Conservation (phyloP, 305 asterid species). For the Fraxinus latifolia region DNA sequence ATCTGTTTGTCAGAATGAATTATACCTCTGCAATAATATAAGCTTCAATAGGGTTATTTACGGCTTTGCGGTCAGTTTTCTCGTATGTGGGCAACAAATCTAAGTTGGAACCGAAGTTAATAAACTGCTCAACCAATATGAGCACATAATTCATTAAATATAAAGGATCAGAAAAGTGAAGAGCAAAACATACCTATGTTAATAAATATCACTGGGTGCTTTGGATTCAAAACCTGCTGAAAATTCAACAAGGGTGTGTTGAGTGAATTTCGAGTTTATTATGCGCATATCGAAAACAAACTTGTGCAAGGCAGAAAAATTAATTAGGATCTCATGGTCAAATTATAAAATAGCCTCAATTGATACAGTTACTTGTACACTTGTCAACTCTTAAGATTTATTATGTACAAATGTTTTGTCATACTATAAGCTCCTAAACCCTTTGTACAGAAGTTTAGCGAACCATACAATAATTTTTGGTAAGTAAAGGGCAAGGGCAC, state of each 20-base stretch:
- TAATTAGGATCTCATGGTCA: not conserved
- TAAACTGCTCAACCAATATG: conserved; percentile 12
- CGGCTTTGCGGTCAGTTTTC: conserved; percentile 51
- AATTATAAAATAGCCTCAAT: not conserved
- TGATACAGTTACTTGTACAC: not conserved
- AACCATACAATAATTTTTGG: not conserved
- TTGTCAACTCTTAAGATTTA: not conserved
- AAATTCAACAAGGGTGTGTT: conserved; percentile 16
- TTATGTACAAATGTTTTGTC: not conserved
- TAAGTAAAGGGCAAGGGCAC: not conserved
- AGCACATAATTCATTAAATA: conserved; percentile 8
- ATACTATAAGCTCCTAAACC: not conserved
- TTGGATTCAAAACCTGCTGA: conserved; percentile 71
- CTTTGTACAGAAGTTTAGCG: not conserved
- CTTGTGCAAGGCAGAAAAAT: not conserved
- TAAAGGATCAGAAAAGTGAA: conserved; percentile 19
- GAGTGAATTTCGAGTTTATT: not conserved
- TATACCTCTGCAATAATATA: conserved; percentile 70
- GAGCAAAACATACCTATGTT: conserved; percentile 62
- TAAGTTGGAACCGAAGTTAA: conserved; percentile 23
- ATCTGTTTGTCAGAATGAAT: not conserved
- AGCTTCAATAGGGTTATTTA: conserved; percentile 81
- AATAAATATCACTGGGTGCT: conserved; percentile 71
- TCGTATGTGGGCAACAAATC: conserved; percentile 82
- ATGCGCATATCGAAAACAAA: not conserved